Base-by-base conservation (phyloP, 2,329 filamentous ascomycete genomes). In the Domatiomyces catenatus region DNA sequence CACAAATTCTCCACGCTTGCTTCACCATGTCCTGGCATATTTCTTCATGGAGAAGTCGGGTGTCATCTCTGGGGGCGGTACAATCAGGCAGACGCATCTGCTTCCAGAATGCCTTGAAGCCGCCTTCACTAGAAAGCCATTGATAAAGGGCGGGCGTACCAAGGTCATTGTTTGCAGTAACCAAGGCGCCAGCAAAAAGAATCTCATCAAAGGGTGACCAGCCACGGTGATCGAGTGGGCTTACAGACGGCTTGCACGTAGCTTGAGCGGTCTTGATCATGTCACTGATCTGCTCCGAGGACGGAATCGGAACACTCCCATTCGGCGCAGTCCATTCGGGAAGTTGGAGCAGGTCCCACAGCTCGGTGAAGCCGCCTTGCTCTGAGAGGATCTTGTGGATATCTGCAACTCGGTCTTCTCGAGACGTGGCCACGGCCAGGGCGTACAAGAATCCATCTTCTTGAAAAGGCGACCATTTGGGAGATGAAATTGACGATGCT, bases 391-490 rank as follows among this genome's bases (percentile, higher is more conserved):
- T 18, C 8, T 44, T 20, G 17, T 46, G 44, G 10, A 57, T 46
- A 18, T 39, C 10, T 15, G 32, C 32, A 15, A 15, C 8, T 15
- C 32, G 10, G 32, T 10, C 32, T 39, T 12, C 32, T 4, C 12
- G 3, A 39, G 32, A 39, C 10, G 19, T 18, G 8, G 48, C 51
- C n/a, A 46, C 52, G 15, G 26, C 45, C 3, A 44, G 47, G 15
- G 51, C 50, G 24, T 50, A 48, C 10, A 22, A 15, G 28, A 54
- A 54, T 20, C 47, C 15, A 18, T 48, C n/a, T 24, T 55, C 53
- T 6, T 52, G 46, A 36, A 54, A 54, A 20, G 51, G 53, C 17
- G 48, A 51, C 45, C 47, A 53, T 15, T 39, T 49, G 39, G 49
- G 46, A 36, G 54, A 50, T 17, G 52, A 46, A 24, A 32, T 46